phyloP scores from a whole-genome alignment of 2,329 filamentous ascomycete species.

The Mycosphaerella sp. region DNA sequence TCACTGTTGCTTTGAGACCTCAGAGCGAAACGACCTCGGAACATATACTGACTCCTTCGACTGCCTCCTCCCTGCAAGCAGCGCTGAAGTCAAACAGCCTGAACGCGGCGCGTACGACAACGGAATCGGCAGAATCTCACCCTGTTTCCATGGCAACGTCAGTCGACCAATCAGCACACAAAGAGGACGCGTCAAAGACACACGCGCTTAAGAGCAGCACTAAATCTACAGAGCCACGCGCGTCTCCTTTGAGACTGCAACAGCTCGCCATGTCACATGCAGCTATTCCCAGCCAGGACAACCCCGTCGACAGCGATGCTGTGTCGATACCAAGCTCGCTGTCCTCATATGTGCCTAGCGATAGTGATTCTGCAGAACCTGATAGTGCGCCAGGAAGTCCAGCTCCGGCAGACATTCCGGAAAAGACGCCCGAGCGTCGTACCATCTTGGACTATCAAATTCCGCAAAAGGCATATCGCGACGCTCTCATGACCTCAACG shows the following conservation, averaged over 20 bases:
- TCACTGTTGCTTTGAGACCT: neutral
- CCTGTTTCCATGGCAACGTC: neutral
- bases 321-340: constrained; percentile 3
- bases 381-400: neutral
- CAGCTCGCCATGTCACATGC: neutral
- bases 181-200: neutral
- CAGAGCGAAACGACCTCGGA: neutral
- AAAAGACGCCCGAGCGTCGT: constrained; percentile 11
- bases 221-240: neutral
- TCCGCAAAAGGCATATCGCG: constrained; percentile 23
- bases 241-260: neutral
- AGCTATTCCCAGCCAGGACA: neutral
- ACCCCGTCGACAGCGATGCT: neutral
- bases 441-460: constrained; percentile 25
- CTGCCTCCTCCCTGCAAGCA: neutral
- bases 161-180: constrained; percentile 1
- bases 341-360: constrained; percentile 2
- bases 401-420: neutral
- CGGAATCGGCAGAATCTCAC: neutral
- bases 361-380: neutral
- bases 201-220: neutral
- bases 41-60: neutral
- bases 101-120: too few species aligned
- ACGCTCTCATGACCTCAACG: constrained; percentile 27
- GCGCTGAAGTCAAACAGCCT: neutral